phyloP scores from a whole-genome alignment of 257 asterid species.

The Cruciata laevipes region DNA sequence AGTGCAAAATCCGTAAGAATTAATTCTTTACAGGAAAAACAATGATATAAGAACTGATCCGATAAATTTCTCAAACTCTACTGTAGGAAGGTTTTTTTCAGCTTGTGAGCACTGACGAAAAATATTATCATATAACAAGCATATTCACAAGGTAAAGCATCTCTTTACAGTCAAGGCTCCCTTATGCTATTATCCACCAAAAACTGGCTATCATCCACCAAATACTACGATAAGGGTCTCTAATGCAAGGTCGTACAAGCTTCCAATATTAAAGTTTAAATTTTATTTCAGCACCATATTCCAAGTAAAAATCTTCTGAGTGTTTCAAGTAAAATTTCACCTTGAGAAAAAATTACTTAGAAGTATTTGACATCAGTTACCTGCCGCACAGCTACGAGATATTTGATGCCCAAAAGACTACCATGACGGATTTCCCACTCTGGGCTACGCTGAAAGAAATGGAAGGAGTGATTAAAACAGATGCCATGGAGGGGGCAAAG shows the following conservation, averaged over 20 bases:
- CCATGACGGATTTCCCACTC: conserved; percentile 99
- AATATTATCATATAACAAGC: not conserved
- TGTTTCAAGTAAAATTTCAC: not conserved
- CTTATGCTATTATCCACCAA: not conserved
- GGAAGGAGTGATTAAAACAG: conserved; percentile 45
- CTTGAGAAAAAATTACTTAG: not conserved
- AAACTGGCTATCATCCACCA: not conserved
- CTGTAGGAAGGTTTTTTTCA: not conserved
- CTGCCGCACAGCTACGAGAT: conserved; percentile 98
- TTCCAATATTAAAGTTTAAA: not conserved
- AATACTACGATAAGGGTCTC: not conserved
- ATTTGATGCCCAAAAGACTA: conserved; percentile 94
- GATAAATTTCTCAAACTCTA: not conserved
- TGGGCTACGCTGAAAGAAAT: conserved; percentile 90
- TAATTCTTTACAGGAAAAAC: not conserved
- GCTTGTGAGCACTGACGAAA: not conserved
- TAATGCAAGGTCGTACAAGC: conserved; percentile 1
- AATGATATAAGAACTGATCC: not conserved
- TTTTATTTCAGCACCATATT: not conserved
- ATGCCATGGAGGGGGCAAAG: conserved; percentile 9
- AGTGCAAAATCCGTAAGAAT: not conserved
- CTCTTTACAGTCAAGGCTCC: not conserved
- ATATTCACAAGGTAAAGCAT: not conserved
- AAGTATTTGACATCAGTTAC: conserved; percentile 28
- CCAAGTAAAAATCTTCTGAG: not conserved